phyloP scores from a whole-genome alignment of 768 basidiomycete species.

The Leccinum imitatum region DNA sequence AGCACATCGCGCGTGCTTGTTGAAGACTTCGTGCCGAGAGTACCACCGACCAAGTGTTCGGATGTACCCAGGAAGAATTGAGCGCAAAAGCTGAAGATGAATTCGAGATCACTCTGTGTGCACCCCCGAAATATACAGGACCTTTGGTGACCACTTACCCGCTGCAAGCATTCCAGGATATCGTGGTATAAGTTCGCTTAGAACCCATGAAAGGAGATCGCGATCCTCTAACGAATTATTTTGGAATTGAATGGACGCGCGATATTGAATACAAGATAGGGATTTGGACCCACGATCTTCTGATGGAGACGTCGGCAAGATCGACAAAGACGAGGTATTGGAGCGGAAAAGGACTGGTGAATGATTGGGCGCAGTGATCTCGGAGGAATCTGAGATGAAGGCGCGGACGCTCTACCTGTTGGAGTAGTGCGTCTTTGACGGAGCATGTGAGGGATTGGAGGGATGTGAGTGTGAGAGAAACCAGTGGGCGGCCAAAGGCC shows the following conservation, averaged over 20 bases:
- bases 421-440: too few species aligned
- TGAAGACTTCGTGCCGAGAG: too few species aligned
- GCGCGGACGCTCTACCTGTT: too few species aligned
- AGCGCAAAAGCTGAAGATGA: slow-evolving; percentile 56
- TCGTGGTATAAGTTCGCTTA: slow-evolving; percentile 64
- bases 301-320: too few species aligned
- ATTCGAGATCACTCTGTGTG: slow-evolving; percentile 1
- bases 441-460: too few species aligned
- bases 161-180: slow-evolving; percentile 78
- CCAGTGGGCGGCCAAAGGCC: too few species aligned
- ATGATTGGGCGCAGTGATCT: too few species aligned
- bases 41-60: slow-evolving; percentile 60
- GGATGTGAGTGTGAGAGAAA: too few species aligned
- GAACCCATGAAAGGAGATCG: slow-evolving; percentile 62
- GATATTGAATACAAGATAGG: slow-evolving; percentile 3
- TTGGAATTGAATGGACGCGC: slow-evolving; percentile 3
- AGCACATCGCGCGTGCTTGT: too few species aligned
- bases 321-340: too few species aligned
- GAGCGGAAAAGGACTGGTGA: too few species aligned
- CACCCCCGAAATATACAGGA: neutral
- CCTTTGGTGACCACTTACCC: slow-evolving; percentile 39
- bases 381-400: too few species aligned
- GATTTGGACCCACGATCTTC: slow-evolving; percentile 47
- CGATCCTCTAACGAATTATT: slow-evolving; percentile 42
- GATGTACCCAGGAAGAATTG: slow-evolving; percentile 75